phyloP scores from a whole-genome alignment of 164 flowering plant genomes.

The Macadamia tetraphylla region DNA sequence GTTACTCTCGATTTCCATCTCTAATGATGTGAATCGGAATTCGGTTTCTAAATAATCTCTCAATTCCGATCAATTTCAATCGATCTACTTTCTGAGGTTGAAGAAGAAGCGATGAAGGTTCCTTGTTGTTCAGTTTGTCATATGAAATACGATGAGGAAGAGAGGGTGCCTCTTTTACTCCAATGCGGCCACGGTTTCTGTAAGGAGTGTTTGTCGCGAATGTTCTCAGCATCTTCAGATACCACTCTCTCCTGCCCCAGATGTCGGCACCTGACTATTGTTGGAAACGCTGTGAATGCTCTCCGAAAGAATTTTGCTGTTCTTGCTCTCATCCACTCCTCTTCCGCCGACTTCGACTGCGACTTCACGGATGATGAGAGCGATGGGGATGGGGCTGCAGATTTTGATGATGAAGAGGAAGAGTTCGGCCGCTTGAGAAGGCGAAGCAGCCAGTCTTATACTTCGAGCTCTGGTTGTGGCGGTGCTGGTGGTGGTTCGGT shows the following conservation, averaged over 20 bases:
- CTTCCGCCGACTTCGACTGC: slow-evolving; percentile 24
- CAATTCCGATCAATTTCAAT: not conserved
- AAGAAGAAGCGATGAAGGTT: slow-evolving; percentile 46
- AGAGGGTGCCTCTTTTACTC: slow-evolving; percentile 77
- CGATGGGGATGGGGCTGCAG: slow-evolving; percentile 24
- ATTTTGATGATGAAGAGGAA: slow-evolving; percentile 18
- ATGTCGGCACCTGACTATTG: slow-evolving; percentile 76
- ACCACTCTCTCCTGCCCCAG: slow-evolving; percentile 76
- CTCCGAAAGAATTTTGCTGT: slow-evolving; percentile 85
- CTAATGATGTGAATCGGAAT: not conserved
- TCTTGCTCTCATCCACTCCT: slow-evolving; percentile 51
- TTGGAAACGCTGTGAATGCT: slow-evolving; percentile 85
- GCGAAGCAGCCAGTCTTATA: slow-evolving; percentile 23
- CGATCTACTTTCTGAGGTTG: not conserved
- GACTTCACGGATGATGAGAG: slow-evolving; percentile 48
- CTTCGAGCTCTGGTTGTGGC: slow-evolving; percentile 40
- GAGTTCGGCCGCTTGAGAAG: slow-evolving; percentile 22
- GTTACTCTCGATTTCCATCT: slow-evolving; percentile 4
- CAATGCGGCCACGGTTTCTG: slow-evolving; percentile 99
- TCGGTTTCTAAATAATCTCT: not conserved
- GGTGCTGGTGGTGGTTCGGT: slow-evolving; percentile 34
- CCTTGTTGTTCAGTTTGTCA: slow-evolving; percentile 93
- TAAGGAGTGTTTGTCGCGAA: slow-evolving; percentile 65
- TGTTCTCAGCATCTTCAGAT: slow-evolving; percentile 73
- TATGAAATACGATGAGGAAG: slow-evolving; percentile 79